phyloP scores from a whole-genome alignment of 352 stramenopile species.

The Pythium plurisporium region DNA sequence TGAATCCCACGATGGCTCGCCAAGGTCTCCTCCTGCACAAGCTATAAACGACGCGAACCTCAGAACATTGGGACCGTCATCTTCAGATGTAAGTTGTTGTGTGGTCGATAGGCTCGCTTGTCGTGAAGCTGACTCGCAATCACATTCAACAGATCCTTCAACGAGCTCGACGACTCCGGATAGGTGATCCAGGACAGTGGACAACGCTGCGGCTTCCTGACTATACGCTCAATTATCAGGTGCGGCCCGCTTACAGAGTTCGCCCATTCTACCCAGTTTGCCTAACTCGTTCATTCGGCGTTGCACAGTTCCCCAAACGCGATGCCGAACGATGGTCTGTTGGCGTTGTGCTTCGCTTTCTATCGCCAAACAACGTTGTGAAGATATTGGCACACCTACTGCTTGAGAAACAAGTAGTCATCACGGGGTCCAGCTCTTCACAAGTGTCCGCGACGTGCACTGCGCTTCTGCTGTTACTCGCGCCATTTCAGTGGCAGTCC shows the following conservation, averaged over 20 bases:
- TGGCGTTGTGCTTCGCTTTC: conserved; percentile 56
- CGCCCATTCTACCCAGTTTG: too few relatives aligned
- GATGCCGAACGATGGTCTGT: conserved; percentile 69
- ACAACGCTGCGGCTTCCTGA: conserved; percentile 50
- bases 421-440: conserved; percentile 65
- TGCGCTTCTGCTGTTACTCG: conserved; percentile 57
- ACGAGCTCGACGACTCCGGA: conserved; percentile 51
- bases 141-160: conserved; percentile 51
- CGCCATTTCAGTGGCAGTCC: conserved; percentile 86
- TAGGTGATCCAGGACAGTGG: conserved; percentile 67
- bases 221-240: conserved; percentile 70
- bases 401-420: conserved; percentile 77
- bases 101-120: too few relatives aligned
- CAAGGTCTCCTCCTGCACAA: neutral
- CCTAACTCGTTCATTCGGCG: neutral
- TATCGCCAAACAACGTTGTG: conserved; percentile 57
- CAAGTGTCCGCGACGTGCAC: conserved; percentile 69
- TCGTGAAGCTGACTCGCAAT: neutral
- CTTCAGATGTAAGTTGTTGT: conserved; percentile 35
- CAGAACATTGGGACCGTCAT: conserved; percentile 27
- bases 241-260: conserved; percentile 9
- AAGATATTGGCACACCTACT: conserved; percentile 65
- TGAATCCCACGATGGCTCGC: conserved; percentile 7
- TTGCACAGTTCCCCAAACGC: conserved; percentile 48
- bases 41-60: neutral